Conservation (phyloP, 2,329 filamentous ascomycete genomes). For the Fusarium sp. region DNA sequence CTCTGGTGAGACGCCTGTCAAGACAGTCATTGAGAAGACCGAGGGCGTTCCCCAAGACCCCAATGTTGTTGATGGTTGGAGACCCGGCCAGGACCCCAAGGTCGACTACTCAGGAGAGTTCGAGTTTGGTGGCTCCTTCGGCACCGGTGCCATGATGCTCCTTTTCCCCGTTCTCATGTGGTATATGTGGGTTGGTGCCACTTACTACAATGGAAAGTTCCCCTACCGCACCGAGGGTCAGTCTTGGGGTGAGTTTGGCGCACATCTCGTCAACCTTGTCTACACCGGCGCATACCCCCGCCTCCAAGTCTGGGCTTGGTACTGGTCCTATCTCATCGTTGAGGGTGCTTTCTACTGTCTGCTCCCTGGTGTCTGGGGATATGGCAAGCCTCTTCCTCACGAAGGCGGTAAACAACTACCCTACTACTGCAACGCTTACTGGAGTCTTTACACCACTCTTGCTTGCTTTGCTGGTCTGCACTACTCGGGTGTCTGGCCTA, state of each 20-base stretch:
- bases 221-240: conserved; percentile 76
- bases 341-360: conserved; percentile 86
- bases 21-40: conserved; percentile 35
- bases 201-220: conserved; percentile 88
- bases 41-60: conserved; percentile 38
- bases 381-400: conserved; percentile 89
- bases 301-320: conserved; percentile 87
- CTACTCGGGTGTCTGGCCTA: conserved; percentile 84
- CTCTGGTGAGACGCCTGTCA: conserved; percentile 23
- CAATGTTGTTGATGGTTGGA: conserved; percentile 66
- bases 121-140: conserved; percentile 91
- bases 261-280: conserved; percentile 77
- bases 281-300: conserved; percentile 89
- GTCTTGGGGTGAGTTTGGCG: conserved; percentile 76
- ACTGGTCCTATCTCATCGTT: conserved; percentile 92
- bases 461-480: conserved; percentile 78
- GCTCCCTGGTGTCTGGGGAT: conserved; percentile 87
- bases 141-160: conserved; percentile 87
- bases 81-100: conserved; percentile 70
- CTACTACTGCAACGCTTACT: conserved; percentile 94
- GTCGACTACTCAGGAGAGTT: conserved; percentile 73
- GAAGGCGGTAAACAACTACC: conserved; percentile 85
- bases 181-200: conserved; percentile 99
- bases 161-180: conserved; percentile 96
- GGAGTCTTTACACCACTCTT: conserved; percentile 90